Conservation (phyloP, 2,329 filamentous ascomycete genomes). For the Arthrobotrys sphaeroides region DNA sequence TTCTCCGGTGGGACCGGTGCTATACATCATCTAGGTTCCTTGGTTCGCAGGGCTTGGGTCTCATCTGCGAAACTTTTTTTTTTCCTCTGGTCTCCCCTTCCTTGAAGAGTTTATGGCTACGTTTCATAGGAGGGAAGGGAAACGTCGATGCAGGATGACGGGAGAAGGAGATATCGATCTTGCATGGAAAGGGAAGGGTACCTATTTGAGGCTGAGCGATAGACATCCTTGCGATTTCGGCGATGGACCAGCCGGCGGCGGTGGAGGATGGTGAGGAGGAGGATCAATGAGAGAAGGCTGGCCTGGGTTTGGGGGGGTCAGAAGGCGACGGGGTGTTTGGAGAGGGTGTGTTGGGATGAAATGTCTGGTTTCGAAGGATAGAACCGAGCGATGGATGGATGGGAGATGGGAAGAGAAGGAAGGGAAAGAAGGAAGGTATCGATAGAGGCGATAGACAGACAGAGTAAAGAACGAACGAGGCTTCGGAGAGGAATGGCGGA, state of each 20-base stretch:
- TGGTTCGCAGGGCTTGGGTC: conserved; percentile 6
- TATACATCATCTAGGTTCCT: not conserved
- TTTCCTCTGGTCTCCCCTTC: not conserved
- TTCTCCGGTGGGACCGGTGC: conserved; percentile 4
- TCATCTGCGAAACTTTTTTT: conserved; percentile 36
- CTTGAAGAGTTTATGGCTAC: not conserved
- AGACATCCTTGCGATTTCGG: conserved; percentile 35
- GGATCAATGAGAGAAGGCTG: conserved; percentile 1
- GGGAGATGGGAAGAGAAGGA: not conserved
- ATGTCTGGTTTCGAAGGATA: conserved; percentile 31
- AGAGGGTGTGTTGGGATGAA: conserved; percentile 18
- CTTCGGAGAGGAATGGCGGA: conserved; percentile 8
- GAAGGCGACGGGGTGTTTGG: conserved; percentile 11
- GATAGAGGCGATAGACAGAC: not conserved
- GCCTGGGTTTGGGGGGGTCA: not conserved
- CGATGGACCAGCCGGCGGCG: conserved; percentile 7
- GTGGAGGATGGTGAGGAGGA: not conserved
- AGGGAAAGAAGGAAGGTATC: not conserved
- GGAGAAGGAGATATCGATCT: not conserved
- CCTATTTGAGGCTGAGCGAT: conserved; percentile 53
- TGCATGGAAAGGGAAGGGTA: not conserved
- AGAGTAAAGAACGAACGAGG: not conserved
- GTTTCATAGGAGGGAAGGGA: not conserved
- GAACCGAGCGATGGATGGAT: too few relatives aligned
- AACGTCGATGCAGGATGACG: not conserved